Percentiles rank a stretch among this genome's conserved stretches.
phyloP scores from a whole-genome alignment of 768 basidiomycete species.

The Melanogaster broomeanus region DNA sequence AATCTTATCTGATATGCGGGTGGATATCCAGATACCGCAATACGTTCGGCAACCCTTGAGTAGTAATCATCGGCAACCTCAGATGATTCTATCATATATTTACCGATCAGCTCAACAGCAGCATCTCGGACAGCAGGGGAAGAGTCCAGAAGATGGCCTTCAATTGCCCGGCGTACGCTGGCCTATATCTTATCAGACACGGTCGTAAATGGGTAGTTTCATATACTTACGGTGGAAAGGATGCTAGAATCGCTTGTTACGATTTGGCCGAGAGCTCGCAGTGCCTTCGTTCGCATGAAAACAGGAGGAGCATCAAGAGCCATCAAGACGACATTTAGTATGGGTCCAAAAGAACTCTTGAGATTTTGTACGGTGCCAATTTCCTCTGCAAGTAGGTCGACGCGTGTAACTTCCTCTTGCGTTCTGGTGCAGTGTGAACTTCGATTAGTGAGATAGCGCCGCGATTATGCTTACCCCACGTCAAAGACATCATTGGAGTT shows the following conservation, averaged over 20 bases:
- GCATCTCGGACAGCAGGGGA: slow-evolving; percentile 96
- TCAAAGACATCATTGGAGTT: slow-evolving; percentile 75
- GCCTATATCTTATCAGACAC: slow-evolving; percentile 41
- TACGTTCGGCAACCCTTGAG: slow-evolving; percentile 82
- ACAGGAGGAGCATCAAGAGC: slow-evolving; percentile 86
- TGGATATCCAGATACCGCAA: slow-evolving; percentile 62
- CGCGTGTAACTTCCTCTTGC: slow-evolving; percentile 66
- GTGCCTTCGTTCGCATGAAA: slow-evolving; percentile 92
- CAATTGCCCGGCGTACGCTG: slow-evolving; percentile 83
- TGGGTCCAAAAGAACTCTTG: slow-evolving; percentile 79
- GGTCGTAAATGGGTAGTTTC: background rate
- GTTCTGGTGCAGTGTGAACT: slow-evolving; percentile 43
- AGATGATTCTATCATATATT: slow-evolving; percentile 89
- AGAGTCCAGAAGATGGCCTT: slow-evolving; percentile 85
- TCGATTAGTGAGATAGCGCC: background rate
- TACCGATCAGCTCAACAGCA: slow-evolving; percentile 96
- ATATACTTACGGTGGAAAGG: slow-evolving; percentile 61
- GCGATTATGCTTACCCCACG: slow-evolving; percentile 55
- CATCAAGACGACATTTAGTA: slow-evolving; percentile 74
- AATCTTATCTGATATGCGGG: background rate
- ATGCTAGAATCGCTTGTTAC: slow-evolving; percentile 87
- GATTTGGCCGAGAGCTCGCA: slow-evolving; percentile 86
- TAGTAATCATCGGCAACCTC: slow-evolving; percentile 92
- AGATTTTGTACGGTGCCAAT: slow-evolving; percentile 77
- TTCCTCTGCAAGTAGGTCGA: slow-evolving; percentile 72